Evolutionary conservation across 2,329 filamentous ascomycete genomes (phyloP), one percentile per base, ranked within the genome.

Genomic region (Aspergillus chevalieri): DNA sequence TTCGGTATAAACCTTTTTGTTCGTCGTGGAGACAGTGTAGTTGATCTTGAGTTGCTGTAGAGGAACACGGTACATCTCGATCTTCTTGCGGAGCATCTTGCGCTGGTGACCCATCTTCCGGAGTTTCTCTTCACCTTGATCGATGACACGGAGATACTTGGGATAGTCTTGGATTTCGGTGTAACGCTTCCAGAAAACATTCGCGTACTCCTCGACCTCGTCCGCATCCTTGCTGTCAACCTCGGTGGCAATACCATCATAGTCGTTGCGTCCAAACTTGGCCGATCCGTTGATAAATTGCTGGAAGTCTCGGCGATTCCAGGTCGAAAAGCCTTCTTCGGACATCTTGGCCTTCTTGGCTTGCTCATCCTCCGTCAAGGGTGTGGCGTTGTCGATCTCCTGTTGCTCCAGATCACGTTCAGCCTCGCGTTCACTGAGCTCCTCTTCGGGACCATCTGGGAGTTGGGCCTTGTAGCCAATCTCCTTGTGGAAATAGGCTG

Each of bases 1-100:
- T 67, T 98, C 94, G 0, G 91, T 97, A 68, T 98, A 98, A 1
- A 98, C 91, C 75, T 98, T 98, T 77, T 98, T 98, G 81, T 98
- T 98, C 8, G 94, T 98, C 2, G 93, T 98, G 6, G 90, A 95
- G 24, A 98, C 93, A 0, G 91, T 95, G 72, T 98, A 98, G 74
- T 95, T 97, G 75, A 98, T 90, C 77, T 95, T 95, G 63, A 98
- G 83, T 71, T 98, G 93, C 69, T 98, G 93, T 14, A 98, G 79
- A 21, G 93, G 94, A 45, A 97, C 92, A n/a, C 93, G 87, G 67
- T 95, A 97, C 77, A 93, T 89, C 61, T 85, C 81, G 80, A 98
- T 87, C 81, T 98, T 98, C 80, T 91, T 94, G 55, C 86, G 84
- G 48, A 98, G 80, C 76, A 97, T 86, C 71, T 94, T 92, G 54